These are phyloP conservation scores for Dalechampia spathulata DNA, from an alignment of 441 rosid genomes.

Conservation along the genomic window DNA sequence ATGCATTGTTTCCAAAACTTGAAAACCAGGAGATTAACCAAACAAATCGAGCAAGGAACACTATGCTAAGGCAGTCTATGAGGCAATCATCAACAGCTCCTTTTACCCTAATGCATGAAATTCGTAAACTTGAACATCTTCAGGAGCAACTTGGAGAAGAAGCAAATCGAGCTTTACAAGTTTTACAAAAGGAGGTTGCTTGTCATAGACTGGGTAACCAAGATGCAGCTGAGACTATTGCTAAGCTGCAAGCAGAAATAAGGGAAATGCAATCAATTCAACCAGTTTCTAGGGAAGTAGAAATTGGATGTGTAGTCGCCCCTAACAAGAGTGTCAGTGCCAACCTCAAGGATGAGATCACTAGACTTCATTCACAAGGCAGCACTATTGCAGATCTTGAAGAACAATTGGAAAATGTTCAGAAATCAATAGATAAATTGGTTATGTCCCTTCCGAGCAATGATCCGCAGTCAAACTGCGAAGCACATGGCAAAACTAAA, in stretches of 20 bases:
- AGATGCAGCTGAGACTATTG: conserved; percentile 98
- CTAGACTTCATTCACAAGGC: conserved; percentile 95
- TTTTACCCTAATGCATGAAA: conserved; percentile 95
- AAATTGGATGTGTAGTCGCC: conserved; percentile 46
- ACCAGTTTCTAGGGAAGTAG: conserved; percentile 45
- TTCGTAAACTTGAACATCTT: conserved; percentile 95
- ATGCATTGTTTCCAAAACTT: conserved; percentile 40
- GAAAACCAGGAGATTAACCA: conserved; percentile 45
- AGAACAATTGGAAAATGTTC: conserved; percentile 93
- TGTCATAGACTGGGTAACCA: conserved; percentile 95
- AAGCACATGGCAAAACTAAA: conserved; percentile 58
- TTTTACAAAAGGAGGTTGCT: conserved; percentile 94
- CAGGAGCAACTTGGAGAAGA: conserved; percentile 97
- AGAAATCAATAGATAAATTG: conserved; percentile 91
- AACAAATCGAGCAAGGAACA: conserved; percentile 54
- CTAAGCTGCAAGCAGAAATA: conserved; percentile 94
- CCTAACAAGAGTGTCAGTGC: conserved; percentile 84
- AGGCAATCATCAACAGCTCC: conserved; percentile 95
- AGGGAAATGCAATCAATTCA: conserved; percentile 73
- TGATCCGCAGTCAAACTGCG: conserved; percentile 29
- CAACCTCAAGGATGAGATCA: conserved; percentile 93
- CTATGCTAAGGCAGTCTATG: conserved; percentile 68
- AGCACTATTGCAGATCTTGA: conserved; percentile 89
- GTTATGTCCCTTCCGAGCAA: conserved; percentile 91
- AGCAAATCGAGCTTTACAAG: conserved; percentile 93